These are phyloP conservation scores for Beta vulgaris DNA, from an alignment of 148 eudicot species.

Conservation along the genomic window DNA sequence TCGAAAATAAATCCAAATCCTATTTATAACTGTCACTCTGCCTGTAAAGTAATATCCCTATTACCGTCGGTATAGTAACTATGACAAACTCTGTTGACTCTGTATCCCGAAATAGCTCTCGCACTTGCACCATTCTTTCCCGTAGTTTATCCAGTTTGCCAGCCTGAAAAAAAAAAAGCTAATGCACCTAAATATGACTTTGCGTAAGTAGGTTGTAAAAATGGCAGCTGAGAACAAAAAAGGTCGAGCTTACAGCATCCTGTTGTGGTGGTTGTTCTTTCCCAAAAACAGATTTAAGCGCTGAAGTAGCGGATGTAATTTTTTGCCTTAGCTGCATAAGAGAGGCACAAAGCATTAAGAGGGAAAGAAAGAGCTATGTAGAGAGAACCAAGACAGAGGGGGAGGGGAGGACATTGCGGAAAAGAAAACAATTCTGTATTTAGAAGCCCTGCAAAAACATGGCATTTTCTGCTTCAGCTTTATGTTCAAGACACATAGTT, in stretches of 20 bases:
- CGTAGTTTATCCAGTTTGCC: conserved; percentile 75
- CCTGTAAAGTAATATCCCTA: not conserved
- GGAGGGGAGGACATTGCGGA: not conserved
- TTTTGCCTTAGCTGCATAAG: conserved; percentile 76
- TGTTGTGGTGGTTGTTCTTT: conserved; percentile 47
- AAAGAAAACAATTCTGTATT: too few species aligned
- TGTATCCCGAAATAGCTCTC: conserved; percentile 89
- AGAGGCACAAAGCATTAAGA: not conserved
- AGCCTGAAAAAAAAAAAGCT: conserved; percentile 43
- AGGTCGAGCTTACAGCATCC: conserved; percentile 59
- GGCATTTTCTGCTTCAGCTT: not conserved
- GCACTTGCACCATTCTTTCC: conserved; percentile 89
- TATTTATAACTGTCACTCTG: not conserved
- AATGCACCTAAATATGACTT: not conserved
- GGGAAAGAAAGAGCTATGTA: not conserved
- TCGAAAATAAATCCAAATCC: not conserved
- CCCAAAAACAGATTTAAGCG: conserved; percentile 92
- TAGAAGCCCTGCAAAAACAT: not conserved
- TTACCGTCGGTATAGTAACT: conserved; percentile 97
- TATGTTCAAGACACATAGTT: not conserved
- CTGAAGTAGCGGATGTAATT: conserved; percentile 90
- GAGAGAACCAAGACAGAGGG: not conserved
- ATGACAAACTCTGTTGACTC: conserved; percentile 93
- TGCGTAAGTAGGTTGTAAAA: not conserved
- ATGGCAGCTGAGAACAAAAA: not conserved